Conservation (phyloP, 2,329 filamentous ascomycete species). For the Biscogniauxia marginata region DNA sequence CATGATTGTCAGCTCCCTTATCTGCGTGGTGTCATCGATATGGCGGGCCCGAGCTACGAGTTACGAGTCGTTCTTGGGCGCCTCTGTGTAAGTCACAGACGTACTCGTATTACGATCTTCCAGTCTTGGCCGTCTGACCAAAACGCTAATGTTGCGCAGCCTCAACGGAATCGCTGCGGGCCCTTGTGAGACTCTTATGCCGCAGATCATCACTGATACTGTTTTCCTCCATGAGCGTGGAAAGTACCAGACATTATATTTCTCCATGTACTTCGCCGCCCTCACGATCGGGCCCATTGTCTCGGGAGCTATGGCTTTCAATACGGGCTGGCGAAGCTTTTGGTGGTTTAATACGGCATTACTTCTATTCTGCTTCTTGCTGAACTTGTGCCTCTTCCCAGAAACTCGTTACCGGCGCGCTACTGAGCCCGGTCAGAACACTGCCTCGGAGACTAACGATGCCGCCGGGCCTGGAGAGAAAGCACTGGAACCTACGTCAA, state of each 20-base stretch:
- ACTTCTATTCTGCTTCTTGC: conserved; percentile 46
- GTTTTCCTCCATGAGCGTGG: conserved; percentile 65
- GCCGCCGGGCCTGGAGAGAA: background rate
- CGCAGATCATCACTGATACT: conserved; percentile 62
- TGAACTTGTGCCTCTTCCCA: conserved; percentile 59
- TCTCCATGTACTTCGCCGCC: conserved; percentile 60
- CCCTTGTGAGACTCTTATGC: conserved; percentile 61
- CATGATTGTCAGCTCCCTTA: conserved; percentile 42
- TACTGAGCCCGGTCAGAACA: conserved; percentile 30
- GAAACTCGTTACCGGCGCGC: conserved; percentile 59
- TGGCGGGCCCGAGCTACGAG: conserved; percentile 55
- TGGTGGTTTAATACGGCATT: conserved; percentile 65
- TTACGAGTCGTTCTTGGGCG: conserved; percentile 64
- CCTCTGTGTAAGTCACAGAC: conserved; percentile 40
- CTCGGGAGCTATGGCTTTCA: conserved; percentile 57
- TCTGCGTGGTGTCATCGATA: conserved; percentile 45
- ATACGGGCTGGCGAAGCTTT: conserved; percentile 59
- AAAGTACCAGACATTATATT: conserved; percentile 53
- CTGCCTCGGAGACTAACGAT: background rate
- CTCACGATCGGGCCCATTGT: conserved; percentile 48
- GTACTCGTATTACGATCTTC: background rate
- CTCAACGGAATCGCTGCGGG: conserved; percentile 63
- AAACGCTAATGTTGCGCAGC: conserved; percentile 7
- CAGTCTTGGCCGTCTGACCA: background rate
- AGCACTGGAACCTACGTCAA: conserved; percentile 1